Base-by-base conservation (phyloP, 768 basidiomycete genomes). In the Serpula lacrymans region DNA sequence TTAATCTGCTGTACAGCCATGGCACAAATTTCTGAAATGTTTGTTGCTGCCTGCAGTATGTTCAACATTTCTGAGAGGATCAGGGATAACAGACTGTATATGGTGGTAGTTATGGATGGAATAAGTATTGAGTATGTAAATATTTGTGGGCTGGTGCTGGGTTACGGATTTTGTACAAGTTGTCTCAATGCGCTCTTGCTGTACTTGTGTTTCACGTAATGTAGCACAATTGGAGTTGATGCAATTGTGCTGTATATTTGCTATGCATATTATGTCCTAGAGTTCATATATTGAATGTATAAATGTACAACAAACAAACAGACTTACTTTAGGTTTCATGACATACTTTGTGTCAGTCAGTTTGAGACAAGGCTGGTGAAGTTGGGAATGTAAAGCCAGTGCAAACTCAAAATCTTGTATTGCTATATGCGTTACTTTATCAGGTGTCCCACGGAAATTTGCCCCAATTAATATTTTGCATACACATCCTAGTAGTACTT, bases 171-270 rank as follows among this genome's bases (percentile, higher is more conserved):
- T 31, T 9, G 39, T 47, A 34, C 25, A 18, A 3, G 16, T 27
- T 3, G 49, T 48, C 21, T 17, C 21, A 9, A 33, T 34, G n/a
- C 39, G 36, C 33, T 52, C 51, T 29, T 52, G 48, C 18, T 32
- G 18, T 12, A 41, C 12, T 14, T 25, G 6, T 16, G 29, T 17
- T 7, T 14, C 31, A 17, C 13, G 20, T 2, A 34, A 20, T 11
- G 37, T 16, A 4, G 27, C 33, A 25, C 51, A 52, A 7, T 44
- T 34, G 2, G 41, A 33, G n/a, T 17, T 13, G 7, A 29, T 11
- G 28, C 51, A 52, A 32, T 52, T 32, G 25, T 52, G 51, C 37
- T 52, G 51, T n/a, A 50, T 23, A 39, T 53, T 51, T 0, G 49
- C 46, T 1, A 25, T 25, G n/a, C 25, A 51, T 24, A 46, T 20